These are phyloP conservation scores for Musa balbisiana DNA, from an alignment of 202 grass and related monocot species.

Conservation along the genomic window DNA sequence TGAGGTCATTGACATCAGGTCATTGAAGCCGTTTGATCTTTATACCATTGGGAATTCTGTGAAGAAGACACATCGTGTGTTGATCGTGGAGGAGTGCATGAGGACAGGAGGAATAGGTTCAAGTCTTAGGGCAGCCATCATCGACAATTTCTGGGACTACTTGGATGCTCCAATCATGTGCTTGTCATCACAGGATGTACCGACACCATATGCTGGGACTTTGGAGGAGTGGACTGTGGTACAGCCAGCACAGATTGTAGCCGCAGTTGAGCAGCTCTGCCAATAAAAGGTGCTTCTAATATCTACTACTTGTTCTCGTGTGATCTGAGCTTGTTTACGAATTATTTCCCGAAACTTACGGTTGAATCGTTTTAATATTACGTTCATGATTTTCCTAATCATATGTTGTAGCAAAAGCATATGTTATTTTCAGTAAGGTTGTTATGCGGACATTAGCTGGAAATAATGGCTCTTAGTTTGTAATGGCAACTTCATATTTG, in stretches of 20 bases:
- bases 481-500: not conserved
- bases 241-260: slow-evolving; percentile 8
- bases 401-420: not conserved
- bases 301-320: not conserved
- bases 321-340: not conserved
- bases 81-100: slow-evolving; percentile 16
- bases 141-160: slow-evolving; percentile 7
- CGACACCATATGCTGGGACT: not conserved
- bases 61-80: not conserved
- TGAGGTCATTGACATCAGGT: slow-evolving; percentile 8
- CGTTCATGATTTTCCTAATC: not conserved
- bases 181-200: slow-evolving; percentile 1
- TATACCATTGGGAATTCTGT: slow-evolving; percentile 4
- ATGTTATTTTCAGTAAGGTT: not conserved
- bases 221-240: slow-evolving; percentile 12
- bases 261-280: slow-evolving; percentile 7
- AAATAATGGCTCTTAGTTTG: not conserved
- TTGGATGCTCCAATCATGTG: slow-evolving; percentile 7
- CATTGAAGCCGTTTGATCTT: slow-evolving; percentile 8
- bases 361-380: not conserved
- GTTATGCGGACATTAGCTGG: not conserved
- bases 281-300: not conserved
- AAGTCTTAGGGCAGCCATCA: slow-evolving; percentile 1
- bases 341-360: not conserved
- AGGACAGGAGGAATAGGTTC: slow-evolving; percentile 1